phyloP scores from a whole-genome alignment of 2,329 filamentous ascomycete genomes.

The Neonectria coccinea region DNA sequence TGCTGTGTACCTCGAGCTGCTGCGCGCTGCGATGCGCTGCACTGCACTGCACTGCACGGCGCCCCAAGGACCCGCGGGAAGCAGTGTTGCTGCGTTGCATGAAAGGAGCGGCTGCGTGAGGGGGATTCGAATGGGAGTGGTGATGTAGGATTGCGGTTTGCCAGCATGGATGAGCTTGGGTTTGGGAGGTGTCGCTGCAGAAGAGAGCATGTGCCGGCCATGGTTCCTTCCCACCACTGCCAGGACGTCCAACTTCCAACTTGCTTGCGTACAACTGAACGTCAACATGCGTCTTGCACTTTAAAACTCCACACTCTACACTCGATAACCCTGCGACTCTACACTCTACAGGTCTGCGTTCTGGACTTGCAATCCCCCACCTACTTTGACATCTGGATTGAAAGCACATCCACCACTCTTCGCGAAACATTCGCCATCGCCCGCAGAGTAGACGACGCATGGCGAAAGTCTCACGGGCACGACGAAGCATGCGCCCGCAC shows the following conservation, averaged over 20 bases:
- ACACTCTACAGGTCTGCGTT: not conserved
- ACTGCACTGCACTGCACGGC: constrained; percentile 2
- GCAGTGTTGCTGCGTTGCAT: not conserved
- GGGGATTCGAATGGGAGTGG: not conserved
- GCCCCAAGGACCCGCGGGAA: constrained; percentile 4
- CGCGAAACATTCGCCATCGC: constrained; percentile 11
- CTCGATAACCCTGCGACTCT: not conserved
- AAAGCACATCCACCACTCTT: not conserved
- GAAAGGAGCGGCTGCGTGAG: not conserved
- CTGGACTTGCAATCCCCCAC: not conserved
- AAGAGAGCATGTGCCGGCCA: constrained; percentile 19
- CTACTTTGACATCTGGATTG: constrained; percentile 3
- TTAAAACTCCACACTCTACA: constrained; percentile 4
- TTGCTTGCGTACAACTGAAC: not conserved
- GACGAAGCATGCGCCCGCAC: constrained; percentile 17
- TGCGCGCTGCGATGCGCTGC: not conserved
- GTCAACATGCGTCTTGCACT: constrained; percentile 1
- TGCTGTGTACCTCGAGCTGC: constrained; percentile 15
- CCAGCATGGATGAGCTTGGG: constrained; percentile 1
- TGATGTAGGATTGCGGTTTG: not conserved
- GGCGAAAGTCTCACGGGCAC: not conserved
- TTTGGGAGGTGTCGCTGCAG: constrained; percentile 14
- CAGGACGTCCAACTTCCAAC: not conserved
- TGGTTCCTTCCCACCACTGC: constrained; percentile 7
- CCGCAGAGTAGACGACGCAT: constrained; percentile 7